These are phyloP conservation scores for Eutypella sp. DNA, from an alignment of 2,329 filamentous ascomycete genomes.

Conservation along the genomic window DNA sequence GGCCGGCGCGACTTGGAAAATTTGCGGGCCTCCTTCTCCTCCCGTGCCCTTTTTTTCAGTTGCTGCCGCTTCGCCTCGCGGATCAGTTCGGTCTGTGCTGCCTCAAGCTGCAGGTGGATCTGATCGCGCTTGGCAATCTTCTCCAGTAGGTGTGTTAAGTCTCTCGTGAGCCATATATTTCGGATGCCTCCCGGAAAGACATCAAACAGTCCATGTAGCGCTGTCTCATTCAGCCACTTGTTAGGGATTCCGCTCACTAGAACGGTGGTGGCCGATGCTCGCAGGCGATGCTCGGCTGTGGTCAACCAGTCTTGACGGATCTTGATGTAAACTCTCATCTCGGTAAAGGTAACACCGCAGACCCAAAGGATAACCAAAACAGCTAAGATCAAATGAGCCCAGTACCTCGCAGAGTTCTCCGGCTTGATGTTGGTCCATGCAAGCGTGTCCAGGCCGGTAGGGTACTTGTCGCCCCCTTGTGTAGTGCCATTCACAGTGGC, in stretches of 20 bases:
- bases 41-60: slow-evolving; percentile 59
- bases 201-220: slow-evolving; percentile 80
- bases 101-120: slow-evolving; percentile 68
- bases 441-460: slow-evolving; percentile 73
- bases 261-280: slow-evolving; percentile 92
- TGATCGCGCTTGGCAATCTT: slow-evolving; percentile 74
- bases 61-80: slow-evolving; percentile 74
- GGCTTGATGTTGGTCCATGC: slow-evolving; percentile 82
- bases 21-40: slow-evolving; percentile 60
- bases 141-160: slow-evolving; percentile 75
- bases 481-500: slow-evolving; percentile 15
- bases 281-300: slow-evolving; percentile 86
- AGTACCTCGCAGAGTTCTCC: slow-evolving; percentile 63
- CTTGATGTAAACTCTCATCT: slow-evolving; percentile 83
- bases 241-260: slow-evolving; percentile 84
- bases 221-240: slow-evolving; percentile 84
- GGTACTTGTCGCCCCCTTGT: slow-evolving; percentile 16
- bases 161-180: slow-evolving; percentile 94
- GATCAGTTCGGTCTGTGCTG: slow-evolving; percentile 80
- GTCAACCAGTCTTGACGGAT: slow-evolving; percentile 92
- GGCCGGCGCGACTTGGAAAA: slow-evolving; percentile 42
- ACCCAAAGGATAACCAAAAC: slow-evolving; percentile 76
- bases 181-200: slow-evolving; percentile 93
- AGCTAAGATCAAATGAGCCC: slow-evolving; percentile 79
- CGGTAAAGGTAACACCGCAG: slow-evolving; percentile 80